These are phyloP conservation scores for Pseudonitzschia pungens DNA, from an alignment of 108 stramenopile genomes.

Conservation along the genomic window DNA sequence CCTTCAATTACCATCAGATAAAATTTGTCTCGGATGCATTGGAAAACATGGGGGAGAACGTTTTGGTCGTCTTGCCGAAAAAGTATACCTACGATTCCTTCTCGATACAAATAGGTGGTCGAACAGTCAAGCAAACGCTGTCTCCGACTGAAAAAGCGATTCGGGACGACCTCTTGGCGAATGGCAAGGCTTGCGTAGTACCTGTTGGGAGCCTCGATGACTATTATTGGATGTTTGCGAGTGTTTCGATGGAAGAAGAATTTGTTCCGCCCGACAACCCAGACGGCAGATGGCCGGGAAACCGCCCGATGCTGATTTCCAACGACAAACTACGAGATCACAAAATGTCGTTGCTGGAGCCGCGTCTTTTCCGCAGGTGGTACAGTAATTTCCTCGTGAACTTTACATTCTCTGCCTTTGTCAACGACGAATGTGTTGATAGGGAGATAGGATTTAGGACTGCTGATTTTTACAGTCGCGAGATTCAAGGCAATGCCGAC, in stretches of 20 bases:
- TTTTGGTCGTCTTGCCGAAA: conserved; percentile 50
- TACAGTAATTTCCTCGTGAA: conserved; percentile 80
- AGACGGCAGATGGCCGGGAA: conserved; percentile 72
- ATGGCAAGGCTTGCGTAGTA: conserved; percentile 55
- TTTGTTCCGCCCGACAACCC: conserved; percentile 52
- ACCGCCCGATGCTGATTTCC: conserved; percentile 73
- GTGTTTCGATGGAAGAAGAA: conserved; percentile 54
- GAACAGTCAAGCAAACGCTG: conserved; percentile 33
- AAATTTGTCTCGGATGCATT: conserved; percentile 65
- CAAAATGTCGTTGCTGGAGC: conserved; percentile 74
- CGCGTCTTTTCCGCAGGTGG: conserved; percentile 81
- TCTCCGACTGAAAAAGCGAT: conserved; percentile 40
- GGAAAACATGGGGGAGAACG: conserved; percentile 70
- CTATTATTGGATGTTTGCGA: conserved; percentile 88
- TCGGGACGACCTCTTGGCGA: conserved; percentile 24
- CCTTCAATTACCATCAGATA: conserved; percentile 69
- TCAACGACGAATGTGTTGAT: conserved; percentile 51
- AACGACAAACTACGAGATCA: conserved; percentile 90
- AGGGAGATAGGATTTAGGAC: conserved; percentile 70
- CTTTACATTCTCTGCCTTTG: conserved; percentile 79
- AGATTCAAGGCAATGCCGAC: conserved; percentile 71
- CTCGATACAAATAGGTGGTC: conserved; percentile 24
- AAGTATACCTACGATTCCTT: conserved; percentile 30
- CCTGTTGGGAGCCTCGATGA: conserved; percentile 74
- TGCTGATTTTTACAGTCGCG: conserved; percentile 85